Conservation (phyloP, 495 filamentous ascomycete genomes). For the Halenospora varia region DNA sequence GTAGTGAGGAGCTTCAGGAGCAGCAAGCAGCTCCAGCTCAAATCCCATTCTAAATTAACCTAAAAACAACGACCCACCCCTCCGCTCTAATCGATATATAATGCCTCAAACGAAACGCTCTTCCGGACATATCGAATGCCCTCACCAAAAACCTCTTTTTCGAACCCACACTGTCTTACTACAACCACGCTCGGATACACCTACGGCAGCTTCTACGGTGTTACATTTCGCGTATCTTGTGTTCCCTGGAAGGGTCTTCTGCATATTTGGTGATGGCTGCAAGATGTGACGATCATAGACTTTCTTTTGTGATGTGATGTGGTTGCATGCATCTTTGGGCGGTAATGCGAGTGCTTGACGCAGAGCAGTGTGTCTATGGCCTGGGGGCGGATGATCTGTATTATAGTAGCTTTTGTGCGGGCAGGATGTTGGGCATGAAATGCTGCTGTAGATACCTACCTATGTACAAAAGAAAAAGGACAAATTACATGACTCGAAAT, state of each 20-base stretch:
- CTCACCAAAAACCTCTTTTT: constrained; percentile 14
- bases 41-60: constrained; percentile 49
- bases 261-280: constrained; percentile 23
- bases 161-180: constrained; percentile 23
- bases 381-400: constrained; percentile 11
- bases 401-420: constrained; percentile 23
- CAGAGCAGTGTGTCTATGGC: background rate
- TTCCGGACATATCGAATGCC: constrained; percentile 16
- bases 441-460: constrained; percentile 24
- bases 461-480: constrained; percentile 23
- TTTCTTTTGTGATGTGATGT: constrained; percentile 15
- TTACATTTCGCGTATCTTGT: constrained; percentile 8
- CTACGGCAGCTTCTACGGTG: constrained; percentile 3
- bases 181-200: constrained; percentile 16
- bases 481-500: too few species aligned
- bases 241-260: constrained; percentile 10
- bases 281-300: constrained; percentile 28
- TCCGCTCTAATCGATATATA: constrained; percentile 26
- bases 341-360: constrained; percentile 14
- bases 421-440: constrained; percentile 17
- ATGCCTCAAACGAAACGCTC: constrained; percentile 17
- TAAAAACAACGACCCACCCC: constrained; percentile 12
- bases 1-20: constrained; percentile 85
- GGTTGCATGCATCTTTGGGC: constrained; percentile 21
- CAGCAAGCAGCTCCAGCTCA: constrained; percentile 63